Base-by-base conservation (phyloP, 306 rosid genomes). In the Gastrolobium villosum region DNA sequence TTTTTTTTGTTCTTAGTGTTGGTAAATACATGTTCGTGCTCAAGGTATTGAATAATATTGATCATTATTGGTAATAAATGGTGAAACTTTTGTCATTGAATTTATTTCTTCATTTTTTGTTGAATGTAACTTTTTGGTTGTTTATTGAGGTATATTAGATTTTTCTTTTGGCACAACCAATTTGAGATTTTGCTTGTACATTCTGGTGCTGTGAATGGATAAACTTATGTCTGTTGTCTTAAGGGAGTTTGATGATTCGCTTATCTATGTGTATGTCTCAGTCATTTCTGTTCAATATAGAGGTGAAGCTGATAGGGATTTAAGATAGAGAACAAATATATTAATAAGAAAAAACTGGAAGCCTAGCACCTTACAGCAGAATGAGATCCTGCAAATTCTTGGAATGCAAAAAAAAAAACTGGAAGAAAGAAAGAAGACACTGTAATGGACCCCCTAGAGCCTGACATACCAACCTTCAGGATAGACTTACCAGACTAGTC, bases 21-120 rank as follows among this genome's bases (percentile, higher is more conserved):
- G 59, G 1, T 45, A 34, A 78, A 61, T 76, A 28, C 50, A 41
- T 20, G 68, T 64, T 52, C 44, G 35, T 41, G 54, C 20, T 61
- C 55, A 54, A 10, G 14, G 31, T 20, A 20, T 20, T 20, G 26
- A 20, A 20, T 20, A 20, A 39, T 36, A 26, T 55, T 65, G 32
- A 75, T 59, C 76, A 69, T 48, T 60, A 8, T 11, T 57, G 60
- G 56, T 66, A 39, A 43, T 57, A 57, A n/a, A 75, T 60, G 66
- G n/a, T 31, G 49, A n/a, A 20, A 7, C 35, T 53, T 15, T 54
- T 43, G 8, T 14, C 31, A 46, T 48, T 14, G 32, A 72, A 41
- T 44, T 7, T 53, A 31, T 62, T 32, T 40, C 2, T 52, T 28
- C 10, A 20, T 48, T 35, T 74, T 34, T 15, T 74, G 70, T 15